These are phyloP conservation scores for Desmodesmus armatus DNA, from an alignment of 139 green algal species.

Conservation along the genomic window DNA sequence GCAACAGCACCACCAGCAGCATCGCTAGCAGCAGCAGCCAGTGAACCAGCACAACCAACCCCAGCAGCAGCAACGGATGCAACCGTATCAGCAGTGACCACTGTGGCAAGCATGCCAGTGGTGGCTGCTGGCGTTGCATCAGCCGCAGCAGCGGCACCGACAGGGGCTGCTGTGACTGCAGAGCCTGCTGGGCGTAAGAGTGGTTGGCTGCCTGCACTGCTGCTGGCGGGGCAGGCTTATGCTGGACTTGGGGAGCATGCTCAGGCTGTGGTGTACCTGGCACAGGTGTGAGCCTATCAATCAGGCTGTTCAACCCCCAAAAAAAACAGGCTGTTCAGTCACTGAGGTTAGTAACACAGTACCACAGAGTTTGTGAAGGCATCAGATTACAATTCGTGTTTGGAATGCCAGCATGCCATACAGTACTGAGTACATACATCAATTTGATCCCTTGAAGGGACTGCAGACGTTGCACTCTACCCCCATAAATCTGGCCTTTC, in stretches of 20 bases:
- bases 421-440: not conserved
- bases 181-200: not conserved
- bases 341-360: no score
- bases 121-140: not conserved
- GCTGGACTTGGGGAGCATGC: not conserved
- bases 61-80: not conserved
- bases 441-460: not conserved
- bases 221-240: not conserved
- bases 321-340: no score
- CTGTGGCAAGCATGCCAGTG: not conserved
- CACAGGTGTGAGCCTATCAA: not conserved
- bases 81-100: not conserved
- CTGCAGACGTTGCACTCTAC: no score
- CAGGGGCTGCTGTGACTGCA: not conserved
- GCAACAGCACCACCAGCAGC: not conserved
- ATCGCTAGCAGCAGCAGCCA: not conserved
- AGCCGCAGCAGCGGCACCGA: not conserved
- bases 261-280: constrained; percentile 22
- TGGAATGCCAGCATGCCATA: not conserved
- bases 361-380: not conserved
- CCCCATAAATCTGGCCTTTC: not conserved
- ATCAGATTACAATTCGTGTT: not conserved
- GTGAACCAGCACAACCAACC: not conserved
- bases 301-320: not conserved
- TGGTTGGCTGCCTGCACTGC: constrained; percentile 26